phyloP scores from a whole-genome alignment of 1,284 basidiomycete genomes.

The Ustilago nuda region DNA sequence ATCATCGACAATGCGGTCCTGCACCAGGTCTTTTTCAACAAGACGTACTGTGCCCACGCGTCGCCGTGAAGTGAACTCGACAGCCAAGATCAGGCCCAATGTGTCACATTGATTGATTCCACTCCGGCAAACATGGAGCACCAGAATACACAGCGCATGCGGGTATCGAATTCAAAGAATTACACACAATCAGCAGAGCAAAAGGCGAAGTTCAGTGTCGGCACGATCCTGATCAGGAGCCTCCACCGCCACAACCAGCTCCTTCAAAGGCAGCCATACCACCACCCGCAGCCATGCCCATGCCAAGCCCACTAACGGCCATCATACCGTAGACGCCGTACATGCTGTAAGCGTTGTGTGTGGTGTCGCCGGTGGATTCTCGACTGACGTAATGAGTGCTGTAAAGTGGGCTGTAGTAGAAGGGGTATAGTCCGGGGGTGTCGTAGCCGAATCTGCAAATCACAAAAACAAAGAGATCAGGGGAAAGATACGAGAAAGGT shows the following conservation, averaged over 20 bases:
- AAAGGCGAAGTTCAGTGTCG: background rate
- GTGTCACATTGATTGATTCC: background rate
- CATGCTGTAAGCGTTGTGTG: conserved; percentile 31
- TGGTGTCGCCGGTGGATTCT: conserved; percentile 26
- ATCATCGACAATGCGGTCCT: background rate
- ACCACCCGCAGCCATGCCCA: conserved; percentile 13
- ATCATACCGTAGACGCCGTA: conserved; percentile 39
- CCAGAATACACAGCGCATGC: background rate
- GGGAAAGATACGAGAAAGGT: background rate
- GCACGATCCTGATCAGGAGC: conserved; percentile 10
- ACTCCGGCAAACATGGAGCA: background rate
- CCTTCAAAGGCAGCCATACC: conserved; percentile 21
- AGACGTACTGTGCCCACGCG: background rate
- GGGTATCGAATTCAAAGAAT: background rate
- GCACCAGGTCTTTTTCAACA: background rate
- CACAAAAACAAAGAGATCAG: background rate
- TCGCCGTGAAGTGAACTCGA: background rate
- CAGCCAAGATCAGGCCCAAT: background rate
- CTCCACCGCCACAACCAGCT: conserved; percentile 26
- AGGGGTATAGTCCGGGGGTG: conserved; percentile 44
- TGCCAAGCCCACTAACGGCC: conserved; percentile 23
- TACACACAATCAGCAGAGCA: background rate
- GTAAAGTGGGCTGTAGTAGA: conserved; percentile 41
- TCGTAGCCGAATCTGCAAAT: conserved; percentile 37
- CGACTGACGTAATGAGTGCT: conserved; percentile 28